phyloP scores from a whole-genome alignment of 2,329 filamentous ascomycete genomes.

The Alternaria conjuncta region DNA sequence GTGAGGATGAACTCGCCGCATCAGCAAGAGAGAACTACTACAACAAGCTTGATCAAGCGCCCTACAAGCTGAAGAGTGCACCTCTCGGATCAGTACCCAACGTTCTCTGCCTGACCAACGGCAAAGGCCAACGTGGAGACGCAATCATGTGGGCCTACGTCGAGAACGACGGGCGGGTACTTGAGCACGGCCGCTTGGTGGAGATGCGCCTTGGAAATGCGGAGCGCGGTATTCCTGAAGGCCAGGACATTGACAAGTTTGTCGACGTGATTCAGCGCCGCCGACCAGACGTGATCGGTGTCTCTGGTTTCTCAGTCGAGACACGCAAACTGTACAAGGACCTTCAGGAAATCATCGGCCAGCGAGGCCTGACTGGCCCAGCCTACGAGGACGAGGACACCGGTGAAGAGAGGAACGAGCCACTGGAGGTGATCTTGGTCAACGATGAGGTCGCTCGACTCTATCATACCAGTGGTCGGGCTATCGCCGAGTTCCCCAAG shows the following conservation, averaged over 20 bases:
- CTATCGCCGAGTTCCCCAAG: conserved; percentile 78
- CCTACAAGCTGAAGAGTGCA: conserved; percentile 94
- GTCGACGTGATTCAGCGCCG: conserved; percentile 79
- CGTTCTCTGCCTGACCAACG: conserved; percentile 86
- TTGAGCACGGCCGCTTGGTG: conserved; percentile 86
- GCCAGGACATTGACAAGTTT: conserved; percentile 71
- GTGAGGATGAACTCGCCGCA: conserved; percentile 89
- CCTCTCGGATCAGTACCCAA: conserved; percentile 85
- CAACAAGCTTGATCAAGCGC: conserved; percentile 90
- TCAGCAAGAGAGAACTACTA: conserved; percentile 88
- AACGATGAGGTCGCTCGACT: conserved; percentile 97
- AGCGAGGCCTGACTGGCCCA: conserved; percentile 77
- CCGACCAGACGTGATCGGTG: conserved; percentile 86
- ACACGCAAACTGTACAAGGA: conserved; percentile 84
- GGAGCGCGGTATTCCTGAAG: conserved; percentile 71
- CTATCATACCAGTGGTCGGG: conserved; percentile 88
- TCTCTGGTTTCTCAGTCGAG: conserved; percentile 88
- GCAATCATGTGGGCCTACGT: conserved; percentile 91
- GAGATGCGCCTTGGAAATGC: conserved; percentile 73
- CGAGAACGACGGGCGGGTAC: conserved; percentile 86
- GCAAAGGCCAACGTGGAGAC: conserved; percentile 78
- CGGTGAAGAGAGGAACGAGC: conserved; percentile 74
- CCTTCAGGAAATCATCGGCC: conserved; percentile 77
- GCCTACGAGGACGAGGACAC: conserved; percentile 81
- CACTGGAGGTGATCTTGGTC: conserved; percentile 85